A percentile compares a stretch with the other conserved stretches of the same genome.
Evolutionary conservation across 1,139 yeast species (phyloP).

Genomic region (Nakaseomyces nivariensis): DNA sequence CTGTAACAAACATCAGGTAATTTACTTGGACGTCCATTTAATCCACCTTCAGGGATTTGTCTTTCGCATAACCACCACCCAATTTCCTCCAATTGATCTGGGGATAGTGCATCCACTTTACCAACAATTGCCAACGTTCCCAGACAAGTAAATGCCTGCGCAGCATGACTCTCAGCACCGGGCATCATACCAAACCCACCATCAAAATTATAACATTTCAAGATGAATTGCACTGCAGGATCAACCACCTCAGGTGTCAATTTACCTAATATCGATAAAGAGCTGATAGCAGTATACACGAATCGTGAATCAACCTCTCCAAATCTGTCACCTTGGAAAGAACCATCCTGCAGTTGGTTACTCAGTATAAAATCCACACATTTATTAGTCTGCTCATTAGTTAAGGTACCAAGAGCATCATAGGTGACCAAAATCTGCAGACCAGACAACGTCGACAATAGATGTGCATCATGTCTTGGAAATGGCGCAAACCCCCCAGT

Average conservation of each 20-base stretch:
- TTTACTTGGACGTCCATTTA: constrained; percentile 94
- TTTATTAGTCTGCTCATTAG: constrained; percentile 26
- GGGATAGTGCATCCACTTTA: constrained; percentile 39
- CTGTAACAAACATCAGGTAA: constrained; percentile 93
- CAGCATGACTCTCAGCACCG: constrained; percentile 92
- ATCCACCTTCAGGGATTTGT: constrained; percentile 83
- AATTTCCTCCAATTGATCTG: constrained; percentile 30
- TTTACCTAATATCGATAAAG: constrained; percentile 58
- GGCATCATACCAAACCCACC: constrained; percentile 95
- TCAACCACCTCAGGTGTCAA: constrained; percentile 51
- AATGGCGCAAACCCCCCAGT: constrained; percentile 86
- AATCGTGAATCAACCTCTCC: constrained; percentile 93
- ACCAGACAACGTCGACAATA: constrained; percentile 81
- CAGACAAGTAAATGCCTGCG: constrained; percentile 81
- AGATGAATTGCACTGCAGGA: constrained; percentile 56
- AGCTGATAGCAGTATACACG: constrained; percentile 70
- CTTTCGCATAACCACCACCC: constrained; percentile 87
- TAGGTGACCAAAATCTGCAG: constrained; percentile 67
- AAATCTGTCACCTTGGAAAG: constrained; percentile 79
- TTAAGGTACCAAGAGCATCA: constrained; percentile 41
- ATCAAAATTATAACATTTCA: constrained; percentile 75
- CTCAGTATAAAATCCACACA: constrained; percentile 41
- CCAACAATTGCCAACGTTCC: constrained; percentile 68
- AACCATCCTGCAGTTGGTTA: constrained; percentile 64
- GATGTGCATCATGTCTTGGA: constrained; percentile 82